A percentile compares a stretch with the other conserved stretches of the same genome.
phyloP scores from a whole-genome alignment of 768 basidiomycete genomes.

The Leccinum barrowsii region DNA sequence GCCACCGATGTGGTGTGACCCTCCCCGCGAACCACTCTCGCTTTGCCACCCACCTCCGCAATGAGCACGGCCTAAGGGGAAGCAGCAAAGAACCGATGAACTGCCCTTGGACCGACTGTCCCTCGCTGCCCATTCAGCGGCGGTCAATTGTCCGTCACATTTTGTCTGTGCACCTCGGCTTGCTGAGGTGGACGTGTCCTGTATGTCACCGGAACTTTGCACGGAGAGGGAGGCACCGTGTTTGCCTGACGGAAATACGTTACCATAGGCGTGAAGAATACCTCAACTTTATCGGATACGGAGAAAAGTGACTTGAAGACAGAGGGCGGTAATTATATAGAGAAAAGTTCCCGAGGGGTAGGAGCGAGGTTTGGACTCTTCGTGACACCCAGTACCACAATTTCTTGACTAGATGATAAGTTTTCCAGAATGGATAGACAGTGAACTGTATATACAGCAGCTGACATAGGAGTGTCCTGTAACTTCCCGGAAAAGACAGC shows the following conservation, averaged over 20 bases:
- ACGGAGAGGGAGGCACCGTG: not conserved
- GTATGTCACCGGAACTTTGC: not conserved
- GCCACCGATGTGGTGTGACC: not conserved
- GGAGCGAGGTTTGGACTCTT: no score
- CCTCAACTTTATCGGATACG: no score
- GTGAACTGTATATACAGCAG: no score
- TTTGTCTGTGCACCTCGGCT: not conserved
- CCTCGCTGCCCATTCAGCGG: not conserved
- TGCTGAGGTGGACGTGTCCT: conserved; percentile 4
- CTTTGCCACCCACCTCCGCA: not conserved
- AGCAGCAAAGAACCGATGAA: not conserved
- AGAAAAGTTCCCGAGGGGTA: no score
- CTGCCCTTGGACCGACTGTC: not conserved
- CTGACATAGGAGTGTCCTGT: no score
- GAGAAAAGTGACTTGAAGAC: no score
- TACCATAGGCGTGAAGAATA: no score
- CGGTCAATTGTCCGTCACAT: not conserved
- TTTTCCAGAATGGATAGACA: no score
- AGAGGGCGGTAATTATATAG: no score
- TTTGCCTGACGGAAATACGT: not conserved
- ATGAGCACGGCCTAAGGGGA: not conserved
- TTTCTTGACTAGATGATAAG: no score
- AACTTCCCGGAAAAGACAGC: no score
- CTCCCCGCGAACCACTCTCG: not conserved
- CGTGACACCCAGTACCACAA: no score